A percentile compares a stretch with the other conserved stretches of the same genome.
These are phyloP conservation scores for Aureobasidium subglaciale DNA, from an alignment of 2,329 filamentous ascomycete species.

Conservation along the genomic window DNA sequence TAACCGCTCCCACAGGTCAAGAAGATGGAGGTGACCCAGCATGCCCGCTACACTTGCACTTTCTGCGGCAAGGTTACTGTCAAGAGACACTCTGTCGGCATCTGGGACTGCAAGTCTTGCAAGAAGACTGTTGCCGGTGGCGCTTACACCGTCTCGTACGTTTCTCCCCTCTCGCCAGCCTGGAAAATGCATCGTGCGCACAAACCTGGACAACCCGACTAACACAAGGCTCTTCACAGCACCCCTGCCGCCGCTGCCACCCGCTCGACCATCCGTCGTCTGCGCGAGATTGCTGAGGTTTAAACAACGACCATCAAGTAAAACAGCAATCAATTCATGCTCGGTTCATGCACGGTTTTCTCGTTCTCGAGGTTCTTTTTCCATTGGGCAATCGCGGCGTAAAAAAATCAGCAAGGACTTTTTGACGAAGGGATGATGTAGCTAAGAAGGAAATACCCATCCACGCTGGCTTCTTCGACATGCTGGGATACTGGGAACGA, in stretches of 20 bases:
- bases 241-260: constrained; percentile 90
- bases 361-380: constrained; percentile 16
- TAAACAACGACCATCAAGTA: constrained; percentile 39
- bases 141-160: constrained; percentile 95
- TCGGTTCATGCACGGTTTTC: constrained; percentile 12
- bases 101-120: constrained; percentile 96
- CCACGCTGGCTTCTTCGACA: constrained; percentile 8
- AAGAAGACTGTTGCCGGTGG: constrained; percentile 89
- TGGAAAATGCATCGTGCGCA: neutral
- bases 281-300: constrained; percentile 96
- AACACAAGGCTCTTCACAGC: constrained; percentile 41
- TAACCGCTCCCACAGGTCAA: constrained; percentile 51
- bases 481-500: constrained; percentile 15
- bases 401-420: constrained; percentile 16
- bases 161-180: neutral
- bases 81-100: constrained; percentile 75
- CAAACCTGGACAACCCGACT: constrained; percentile 19
- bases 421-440: constrained; percentile 15
- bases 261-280: constrained; percentile 91
- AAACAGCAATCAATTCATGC: constrained; percentile 9
- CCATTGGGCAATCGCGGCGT: constrained; percentile 15
- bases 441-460: constrained; percentile 15
- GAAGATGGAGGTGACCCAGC: constrained; percentile 99
- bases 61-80: constrained; percentile 93
- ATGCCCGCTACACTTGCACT: constrained; percentile 94